Base-by-base conservation (phyloP, 1,284 basidiomycete species). In the Psilocybe mexicana region DNA sequence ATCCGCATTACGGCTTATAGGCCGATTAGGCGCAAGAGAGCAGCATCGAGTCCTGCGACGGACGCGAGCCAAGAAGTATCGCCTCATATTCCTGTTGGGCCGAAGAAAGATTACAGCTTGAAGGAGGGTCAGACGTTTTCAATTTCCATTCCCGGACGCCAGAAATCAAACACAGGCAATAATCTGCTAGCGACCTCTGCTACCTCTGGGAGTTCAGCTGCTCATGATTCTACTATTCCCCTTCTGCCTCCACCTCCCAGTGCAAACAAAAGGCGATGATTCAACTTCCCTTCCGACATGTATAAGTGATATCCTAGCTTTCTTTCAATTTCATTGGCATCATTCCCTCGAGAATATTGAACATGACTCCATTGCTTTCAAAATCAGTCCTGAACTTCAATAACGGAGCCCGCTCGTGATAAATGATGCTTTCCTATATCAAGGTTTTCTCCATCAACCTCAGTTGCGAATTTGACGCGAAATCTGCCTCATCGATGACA, bases 61-160 rank as follows among this genome's bases (percentile, higher is more conserved):
- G 72, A 77, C 43, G 73, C 75, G 30, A 75, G 77, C 18, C 14
- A 50, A 25, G 71, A 71, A 59, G 69, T 77, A 26, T 86, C 84
- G 43, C 83, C 86, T 12, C 84, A 85, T 65, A 61, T 85, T 48
- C 89, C 92, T 14, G 70, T 81, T 2, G 93, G 89, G 1, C 93
- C 92, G 1, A 94, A 94, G 79, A 93, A 93, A 72, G 96, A 99
- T 70, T 98, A 97, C 72, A 92, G 90, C 36, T 78, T 99, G 65
- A 98, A 98, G 70, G 94, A 96, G 67, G 97, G 97, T 12, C 92
- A 99, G 71, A 98, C 96, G 0, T 96, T 99, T 72, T 90, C 88
- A 11, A 96, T 98, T 69, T 83, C 85, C 51, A 91, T 98, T 58
- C 95, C 95, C 6, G 94, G 94, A 6, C 82, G 82, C 61, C 78